Evolutionary conservation across 371 early-diverging fungal genomes (phyloP).

Genomic region (Haplosporangium sp.): DNA sequence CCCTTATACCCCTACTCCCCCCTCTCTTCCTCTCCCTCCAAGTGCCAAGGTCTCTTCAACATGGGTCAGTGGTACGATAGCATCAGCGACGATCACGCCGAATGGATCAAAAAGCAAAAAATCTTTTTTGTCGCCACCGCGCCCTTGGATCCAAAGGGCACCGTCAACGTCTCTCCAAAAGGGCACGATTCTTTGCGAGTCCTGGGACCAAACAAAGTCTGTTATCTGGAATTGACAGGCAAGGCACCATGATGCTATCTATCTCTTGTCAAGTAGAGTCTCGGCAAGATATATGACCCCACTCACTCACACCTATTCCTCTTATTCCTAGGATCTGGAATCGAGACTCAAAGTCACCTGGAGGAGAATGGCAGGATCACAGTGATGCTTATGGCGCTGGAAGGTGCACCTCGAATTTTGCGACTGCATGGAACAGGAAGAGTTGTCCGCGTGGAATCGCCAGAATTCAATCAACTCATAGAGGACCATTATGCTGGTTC

Average conservation of each 20-base stretch:
- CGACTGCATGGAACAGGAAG: conserved; percentile 60
- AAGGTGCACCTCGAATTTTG: conserved; percentile 63
- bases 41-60: not conserved
- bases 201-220: conserved; percentile 51
- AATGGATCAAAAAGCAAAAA: conserved; percentile 64
- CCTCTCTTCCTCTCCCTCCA: not conserved
- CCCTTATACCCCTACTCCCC: not conserved
- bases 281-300: not conserved
- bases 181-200: conserved; percentile 62
- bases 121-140: conserved; percentile 66
- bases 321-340: conserved; percentile 54
- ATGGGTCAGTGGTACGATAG: conserved; percentile 58
- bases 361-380: conserved; percentile 66
- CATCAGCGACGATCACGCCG: conserved; percentile 53
- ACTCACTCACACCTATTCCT: not conserved
- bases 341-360: conserved; percentile 66
- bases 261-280: not conserved
- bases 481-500: conserved; percentile 44
- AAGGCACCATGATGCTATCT: not conserved
- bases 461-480: conserved; percentile 56
- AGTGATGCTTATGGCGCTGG: conserved; percentile 66
- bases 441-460: conserved; percentile 54
- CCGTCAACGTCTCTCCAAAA: conserved; percentile 68
- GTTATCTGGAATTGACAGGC: conserved; percentile 64
- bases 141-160: conserved; percentile 56